Evolutionary conservation across 345 rosid genomes (phyloP), one percentile per base, ranked within the genome.

Genomic region (Erodium maritimum): DNA sequence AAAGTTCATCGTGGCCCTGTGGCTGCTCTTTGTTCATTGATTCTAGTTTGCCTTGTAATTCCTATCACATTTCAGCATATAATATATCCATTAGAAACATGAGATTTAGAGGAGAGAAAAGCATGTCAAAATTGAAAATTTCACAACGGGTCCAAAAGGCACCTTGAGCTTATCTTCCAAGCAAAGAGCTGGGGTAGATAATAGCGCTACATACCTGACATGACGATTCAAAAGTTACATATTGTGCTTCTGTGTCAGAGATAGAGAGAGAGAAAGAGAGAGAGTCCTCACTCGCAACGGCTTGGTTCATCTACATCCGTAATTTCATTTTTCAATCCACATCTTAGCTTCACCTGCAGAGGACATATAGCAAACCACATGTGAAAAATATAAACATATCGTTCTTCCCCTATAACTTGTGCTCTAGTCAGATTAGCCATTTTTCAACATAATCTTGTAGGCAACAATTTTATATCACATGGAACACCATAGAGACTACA

Each of bases 301-400:
- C 97, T 93, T 68, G 97, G 99, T 71, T 93, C 97, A 61, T 85
- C 99, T 12, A 90, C 87, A 73, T 85, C 96, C 53, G 80, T 60
- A 51, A 94, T 70, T 83, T 90, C 97, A 55, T 81, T 83, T 25
- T 78, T 79, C 78, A 87, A 68, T 17, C 97, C 99, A 64, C 99
- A 94, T 61, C 91, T 82, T 60, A 94, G 84, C 75, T 67, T 87
- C 52, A 90, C 90, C 99, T 94, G 70, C 50, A 56, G 66, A 25
- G 4, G 21, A 3, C 23, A 17, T n/a, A n/a, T n/a, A n/a, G n/a
- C 34, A 3, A 29, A 3, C 5, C 34, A 8, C 34, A 29, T 29
- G 8, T 29, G 8, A 29, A 29, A 29, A 29, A 29, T 29, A 8
- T 3, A 29, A 29, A 3, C 8, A 29, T 8, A 29, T 29, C 34